Evolutionary conservation across 2,329 filamentous ascomycete species (phyloP), one percentile per base, ranked within the genome.

Genomic region (Pyricularia sp.): DNA sequence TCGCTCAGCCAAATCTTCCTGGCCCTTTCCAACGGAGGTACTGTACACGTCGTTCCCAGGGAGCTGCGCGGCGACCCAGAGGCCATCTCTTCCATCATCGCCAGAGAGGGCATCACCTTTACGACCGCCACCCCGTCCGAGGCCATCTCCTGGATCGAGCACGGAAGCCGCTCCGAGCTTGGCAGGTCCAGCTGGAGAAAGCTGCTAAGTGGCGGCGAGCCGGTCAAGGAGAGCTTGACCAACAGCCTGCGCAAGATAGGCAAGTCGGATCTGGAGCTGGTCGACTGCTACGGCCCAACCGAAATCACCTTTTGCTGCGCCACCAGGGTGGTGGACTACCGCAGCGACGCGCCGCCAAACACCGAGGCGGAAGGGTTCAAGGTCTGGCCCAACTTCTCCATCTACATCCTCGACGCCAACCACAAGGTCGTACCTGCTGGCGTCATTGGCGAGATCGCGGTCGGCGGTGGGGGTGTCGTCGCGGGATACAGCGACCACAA

Each of bases 371-470:
- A 10, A 12, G 69, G 66, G 9, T 61, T 61, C 42, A 9, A 17
- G 20, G 2, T 26, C 23, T 55, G 68, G 63, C 59, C 42, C 31
- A 55, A 59, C 50, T 11, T 55, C n/a, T 20, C 31, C 28, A 71
- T 81, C 1, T 83, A 82, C 69, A 77, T 85, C 12, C 73, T 84
- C 1, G 78, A 83, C 68, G 70, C 73, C 9, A 68, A 75, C 1
- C 70, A 73, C 50, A 70, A 72, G 6, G 73, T 77, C 2, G 69
- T 77, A 0, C 78, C 80, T 1, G 70, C 71, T 0, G 80, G 79
- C 0, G 74, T 78, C 0, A 73, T 77, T 14, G 81, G 82, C 1
- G 78, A 83, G 70, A 75, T 84, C 10, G 77, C 75, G 64, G 71
- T 81, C 4, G 76, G 78, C 2, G 81, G 82, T 3, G 33, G 33